Percentiles rank a stretch among this genome's conserved stretches.
phyloP scores from a whole-genome alignment of 1,139 yeast species.

The Spathaspora sp. region DNA sequence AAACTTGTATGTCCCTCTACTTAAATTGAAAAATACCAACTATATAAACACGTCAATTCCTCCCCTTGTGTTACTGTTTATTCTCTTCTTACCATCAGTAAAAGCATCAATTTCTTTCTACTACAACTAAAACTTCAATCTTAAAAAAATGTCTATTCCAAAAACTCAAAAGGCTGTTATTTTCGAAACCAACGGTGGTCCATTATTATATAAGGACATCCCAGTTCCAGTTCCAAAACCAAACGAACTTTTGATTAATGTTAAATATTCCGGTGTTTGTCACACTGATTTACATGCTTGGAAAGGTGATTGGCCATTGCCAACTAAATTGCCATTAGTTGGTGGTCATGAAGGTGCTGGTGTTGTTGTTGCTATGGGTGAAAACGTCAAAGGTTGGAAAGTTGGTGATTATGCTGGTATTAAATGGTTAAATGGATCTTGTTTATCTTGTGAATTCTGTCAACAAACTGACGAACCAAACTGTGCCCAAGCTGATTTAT shows the following conservation, averaged over 20 bases:
- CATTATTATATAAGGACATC: constrained; percentile 57
- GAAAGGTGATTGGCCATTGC: constrained; percentile 79
- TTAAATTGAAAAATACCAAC: no score
- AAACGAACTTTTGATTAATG: constrained; percentile 63
- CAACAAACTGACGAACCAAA: constrained; percentile 63
- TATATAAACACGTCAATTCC: no score
- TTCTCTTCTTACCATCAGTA: no score
- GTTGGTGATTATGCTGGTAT: constrained; percentile 74
- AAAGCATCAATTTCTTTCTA: not conserved
- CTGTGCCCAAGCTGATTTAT: constrained; percentile 65
- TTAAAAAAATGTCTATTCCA: constrained; percentile 23
- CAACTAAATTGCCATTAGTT: constrained; percentile 65
- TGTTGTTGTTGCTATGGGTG: constrained; percentile 70
- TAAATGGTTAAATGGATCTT: constrained; percentile 75
- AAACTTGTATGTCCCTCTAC: no score
- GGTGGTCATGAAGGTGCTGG: constrained; percentile 90
- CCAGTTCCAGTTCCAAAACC: constrained; percentile 71
- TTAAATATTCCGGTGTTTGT: constrained; percentile 77
- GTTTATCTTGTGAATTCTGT: constrained; percentile 70
- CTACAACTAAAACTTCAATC: not conserved
- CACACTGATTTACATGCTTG: constrained; percentile 81
- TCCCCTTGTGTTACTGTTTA: constrained; percentile 43
- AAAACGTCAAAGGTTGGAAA: constrained; percentile 62
- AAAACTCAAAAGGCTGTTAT: constrained; percentile 39
- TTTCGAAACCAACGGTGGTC: constrained; percentile 40